Conservation (phyloP, 768 basidiomycete genomes). For the Hydnomerulius pinastri region DNA sequence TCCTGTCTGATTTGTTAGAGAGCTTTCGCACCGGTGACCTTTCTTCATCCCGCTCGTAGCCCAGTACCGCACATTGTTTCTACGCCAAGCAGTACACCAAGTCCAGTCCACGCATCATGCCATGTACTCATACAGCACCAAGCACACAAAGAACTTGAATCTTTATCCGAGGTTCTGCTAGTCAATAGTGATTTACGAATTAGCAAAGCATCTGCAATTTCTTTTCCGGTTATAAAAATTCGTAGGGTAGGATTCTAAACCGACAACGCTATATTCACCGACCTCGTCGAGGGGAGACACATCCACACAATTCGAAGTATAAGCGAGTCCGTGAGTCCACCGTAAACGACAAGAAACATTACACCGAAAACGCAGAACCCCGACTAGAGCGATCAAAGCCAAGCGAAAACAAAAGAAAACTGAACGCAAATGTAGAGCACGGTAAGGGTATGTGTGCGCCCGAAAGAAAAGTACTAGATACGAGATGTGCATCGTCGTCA, state of each 20-base stretch:
- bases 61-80: no score
- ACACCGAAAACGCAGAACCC: no score
- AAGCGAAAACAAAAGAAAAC: not conserved
- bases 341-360: not conserved
- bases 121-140: no score
- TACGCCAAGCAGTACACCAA: no score
- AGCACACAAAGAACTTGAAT: not conserved
- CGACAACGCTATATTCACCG: slow-evolving; percentile 5
- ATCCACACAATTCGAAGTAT: not conserved
- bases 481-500: no score
- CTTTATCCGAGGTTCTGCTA: not conserved
- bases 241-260: not conserved
- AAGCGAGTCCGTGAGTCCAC: not conserved
- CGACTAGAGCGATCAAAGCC: no score
- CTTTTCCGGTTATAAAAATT: slow-evolving; percentile 1
- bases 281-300: slow-evolving; percentile 5
- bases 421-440: not conserved
- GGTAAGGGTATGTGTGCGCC: not conserved
- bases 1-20: no score
- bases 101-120: no score
- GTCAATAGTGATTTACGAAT: not conserved
- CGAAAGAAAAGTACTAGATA: not conserved
- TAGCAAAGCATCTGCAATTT: slow-evolving; percentile 6
- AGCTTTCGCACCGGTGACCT: no score
- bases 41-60: no score